Evolutionary conservation across 2,329 filamentous ascomycete species (phyloP), one percentile per base, ranked within the genome.

Genomic region (Orbilia ellipsospora): DNA sequence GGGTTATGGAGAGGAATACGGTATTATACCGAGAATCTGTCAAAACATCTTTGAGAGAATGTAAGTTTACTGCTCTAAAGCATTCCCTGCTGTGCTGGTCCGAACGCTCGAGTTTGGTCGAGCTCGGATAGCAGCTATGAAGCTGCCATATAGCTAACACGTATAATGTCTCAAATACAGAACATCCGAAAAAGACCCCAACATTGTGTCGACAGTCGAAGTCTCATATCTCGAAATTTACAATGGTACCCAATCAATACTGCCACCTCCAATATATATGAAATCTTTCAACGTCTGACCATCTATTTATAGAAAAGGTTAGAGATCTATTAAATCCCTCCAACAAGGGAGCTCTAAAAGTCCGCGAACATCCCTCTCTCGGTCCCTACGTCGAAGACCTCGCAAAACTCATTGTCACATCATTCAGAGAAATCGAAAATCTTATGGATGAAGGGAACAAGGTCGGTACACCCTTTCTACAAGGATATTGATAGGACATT

Each of bases 401-500:
- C 80, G 94, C 96, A 77, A 98, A 99, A 82, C 85, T 99, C 73
- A 92, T 95, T 0, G 95, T 99, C 48, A 89, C 93, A 79, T 94
- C 93, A 74, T 98, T 99, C 82, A 87, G 90, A 65, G 96, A 99
- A 82, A 98, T 99, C 78, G 95, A 99, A 81, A 90, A 97, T 81
- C 85, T 99, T 80, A 99, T 99, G 95, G 95, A 99, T 81, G 94
- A 98, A 83, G 95, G 95, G 80, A 99, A 99, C 86, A 99, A 99
- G 84, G 73, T 70, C 55, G 31, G 40, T 69, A 48, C 36, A 45
- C 45, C 31, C 4, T 42, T 23, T 42, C 16, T 28, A 18, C 7
- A 6, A 13, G 26, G 5, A 15, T 13, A 44, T 54, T 15, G 2
- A n/a, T 42, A 20, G 15, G 16, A 1, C 13, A 31, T 23, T 28